Base-by-base conservation (phyloP, 2,329 filamentous ascomycete genomes). In the Aspergillus proliferans region DNA sequence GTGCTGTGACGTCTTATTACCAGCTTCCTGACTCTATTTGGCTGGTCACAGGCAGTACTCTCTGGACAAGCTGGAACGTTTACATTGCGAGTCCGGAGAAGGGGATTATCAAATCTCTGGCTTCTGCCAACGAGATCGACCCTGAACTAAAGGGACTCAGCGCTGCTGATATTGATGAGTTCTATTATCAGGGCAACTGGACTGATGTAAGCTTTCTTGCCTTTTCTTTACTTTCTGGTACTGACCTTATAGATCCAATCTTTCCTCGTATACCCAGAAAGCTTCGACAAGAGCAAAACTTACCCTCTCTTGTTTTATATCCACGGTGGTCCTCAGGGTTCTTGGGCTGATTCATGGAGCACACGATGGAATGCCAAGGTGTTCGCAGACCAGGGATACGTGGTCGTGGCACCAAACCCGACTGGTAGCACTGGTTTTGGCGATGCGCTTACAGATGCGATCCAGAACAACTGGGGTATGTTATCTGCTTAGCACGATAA, bases 331-430 rank as follows among this genome's bases (percentile, higher is more conserved):
- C 88, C 88, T 0, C 87, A 93, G 65, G 81, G 84, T 19, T 81
- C 87, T 0, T 92, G 87, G 85, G 72, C 68, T 28, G 85, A 93
- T 60, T 75, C 78, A 24, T 94, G 88, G 87, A 86, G 80, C 65
- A 89, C 85, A 2, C 77, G 89, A 15, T 95, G 89, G 89, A 94
- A 94, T 64, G 85, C 87, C 1, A 87, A 87, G 51, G 79, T 92
- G 8, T 94, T 89, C 63, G 88, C 89, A 3, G 88, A 94, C 66
- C 87, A 92, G 70, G 89, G 89, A 42, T 95, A 93, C 63, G 79
- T 95, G 3, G 87, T 86, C 19, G 82, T 95, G 43, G 79, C 83
- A 45, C 87, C 88, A 8, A 95, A 95, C 65, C 87, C 87, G 7
- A 93, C 88, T 0, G 89, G 89, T 15, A 87, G 83, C 60, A 90